A percentile compares a stretch with the other conserved stretches of the same genome.
These are phyloP conservation scores for Xerocomus alliaceus DNA, from an alignment of 1,284 basidiomycete genomes.

Conservation along the genomic window DNA sequence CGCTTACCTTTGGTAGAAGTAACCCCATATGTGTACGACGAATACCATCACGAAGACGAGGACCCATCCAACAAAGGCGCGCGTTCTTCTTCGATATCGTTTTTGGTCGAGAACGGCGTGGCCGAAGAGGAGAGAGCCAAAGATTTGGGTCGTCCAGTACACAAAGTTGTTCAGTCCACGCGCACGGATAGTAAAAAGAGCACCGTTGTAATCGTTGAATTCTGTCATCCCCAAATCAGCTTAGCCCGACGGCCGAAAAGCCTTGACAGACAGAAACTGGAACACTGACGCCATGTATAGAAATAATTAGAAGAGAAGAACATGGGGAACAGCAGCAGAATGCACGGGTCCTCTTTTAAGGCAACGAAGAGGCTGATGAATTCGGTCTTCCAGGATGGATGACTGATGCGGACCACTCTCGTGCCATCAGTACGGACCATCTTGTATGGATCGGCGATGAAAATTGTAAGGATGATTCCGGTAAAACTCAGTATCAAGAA, in stretches of 20 bases:
- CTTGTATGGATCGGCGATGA: constrained; percentile 45
- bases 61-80: constrained; percentile 58
- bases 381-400: constrained; percentile 72
- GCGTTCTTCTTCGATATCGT: constrained; percentile 45
- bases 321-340: constrained; percentile 69
- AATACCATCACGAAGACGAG: constrained; percentile 57
- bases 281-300: constrained; percentile 51
- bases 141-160: constrained; percentile 50
- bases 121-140: constrained; percentile 49
- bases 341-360: constrained; percentile 61
- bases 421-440: constrained; percentile 48
- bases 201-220: constrained; percentile 59
- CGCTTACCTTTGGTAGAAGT: constrained; percentile 58
- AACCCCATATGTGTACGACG: constrained; percentile 58
- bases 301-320: constrained; percentile 81
- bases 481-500: constrained; percentile 45
- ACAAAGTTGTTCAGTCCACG: constrained; percentile 47
- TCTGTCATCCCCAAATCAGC: constrained; percentile 38
- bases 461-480: constrained; percentile 41
- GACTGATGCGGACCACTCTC: constrained; percentile 33
- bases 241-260: constrained; percentile 3
- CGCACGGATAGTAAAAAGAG: constrained; percentile 57
- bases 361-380: constrained; percentile 60
- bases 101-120: constrained; percentile 37
- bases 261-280: not conserved